Evolutionary conservation across 176 grass and related monocot species (phyloP), one percentile per base, ranked within the genome.

Genomic region (Secale cereale): DNA sequence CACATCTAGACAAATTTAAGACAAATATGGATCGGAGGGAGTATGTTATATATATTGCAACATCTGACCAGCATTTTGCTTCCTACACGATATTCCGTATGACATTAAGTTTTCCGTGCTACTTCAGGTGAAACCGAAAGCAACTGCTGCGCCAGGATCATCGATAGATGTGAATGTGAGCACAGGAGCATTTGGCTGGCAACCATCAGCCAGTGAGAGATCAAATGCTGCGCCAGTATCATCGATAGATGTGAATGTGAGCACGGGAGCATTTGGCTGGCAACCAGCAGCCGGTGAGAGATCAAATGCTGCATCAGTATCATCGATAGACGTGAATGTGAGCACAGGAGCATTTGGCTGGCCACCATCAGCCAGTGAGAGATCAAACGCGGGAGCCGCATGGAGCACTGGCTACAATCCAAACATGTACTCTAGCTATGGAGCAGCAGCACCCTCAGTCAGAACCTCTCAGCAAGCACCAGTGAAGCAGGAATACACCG

Each of bases 401-500:
- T 88, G 71, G 85, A 70, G 19, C 54, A 79, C 61, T 39, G 17
- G 48, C 48, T 78, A 90, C 43, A 82, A 62, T 39, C 39, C 57
- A 48, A 80, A 77, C 75, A 20, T 84, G 35, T 31, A 41, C 52
- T 31, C 80, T 13, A 75, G 50, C 28, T 86, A 78, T 72, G 81
- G 78, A 81, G 72, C 68, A 79, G 33, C 76, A 28, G 35, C 40
- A 17, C 68, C 36, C 46, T 76, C 70, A 13, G 69, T 70, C 13
- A 84, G 65, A 84, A 62, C 37, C 67, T 60, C 36, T 59, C 63
- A 23, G 3, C 68, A 91, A 75, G 69, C 76, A 46, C 62, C 70
- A 57, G 87, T 62, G 77, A 90, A 87, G 57, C 90, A 85, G 25
- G 88, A 80, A 40, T 75, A 25, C 71, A 91, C 72, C 64, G 41